A percentile compares a stretch with the other conserved stretches of the same genome.
phyloP scores from a whole-genome alignment of 768 basidiomycete genomes.

The Serendipita indica region DNA sequence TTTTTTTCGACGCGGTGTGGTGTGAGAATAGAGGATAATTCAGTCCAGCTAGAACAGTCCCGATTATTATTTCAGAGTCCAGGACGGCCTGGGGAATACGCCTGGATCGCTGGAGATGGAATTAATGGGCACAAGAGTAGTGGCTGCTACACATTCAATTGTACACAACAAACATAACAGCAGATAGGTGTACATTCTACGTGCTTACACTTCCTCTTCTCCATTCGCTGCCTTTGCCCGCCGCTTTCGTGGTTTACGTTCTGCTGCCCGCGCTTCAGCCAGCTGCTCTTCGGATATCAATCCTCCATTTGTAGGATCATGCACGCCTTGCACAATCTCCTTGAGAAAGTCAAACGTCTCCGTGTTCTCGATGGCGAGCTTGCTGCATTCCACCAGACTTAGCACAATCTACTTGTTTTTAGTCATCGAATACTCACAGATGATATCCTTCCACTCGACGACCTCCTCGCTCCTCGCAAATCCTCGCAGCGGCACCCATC shows the following conservation, averaged over 20 bases:
- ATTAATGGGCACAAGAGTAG: too few relatives aligned
- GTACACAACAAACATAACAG: too few relatives aligned
- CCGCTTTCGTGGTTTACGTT: slow-evolving; percentile 40
- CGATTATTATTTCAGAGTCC: too few relatives aligned
- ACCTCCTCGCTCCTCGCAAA: slow-evolving; percentile 60
- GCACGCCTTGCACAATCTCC: slow-evolving; percentile 73
- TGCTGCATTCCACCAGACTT: slow-evolving; percentile 33
- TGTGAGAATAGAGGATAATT: too few relatives aligned
- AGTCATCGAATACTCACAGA: slow-evolving; percentile 42
- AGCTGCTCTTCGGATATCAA: slow-evolving; percentile 33
- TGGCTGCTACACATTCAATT: too few relatives aligned
- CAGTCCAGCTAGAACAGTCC: too few relatives aligned
- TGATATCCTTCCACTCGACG: slow-evolving; percentile 90
- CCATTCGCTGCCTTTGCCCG: slow-evolving; percentile 19
- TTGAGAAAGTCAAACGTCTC: slow-evolving; percentile 89
- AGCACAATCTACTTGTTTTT: background rate
- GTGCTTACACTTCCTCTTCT: slow-evolving; percentile 12
- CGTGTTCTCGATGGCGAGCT: slow-evolving; percentile 78
- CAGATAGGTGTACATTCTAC: too few relatives aligned
- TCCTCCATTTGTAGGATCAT: slow-evolving; percentile 76
- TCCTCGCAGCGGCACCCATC: slow-evolving; percentile 66
- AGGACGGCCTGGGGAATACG: too few relatives aligned
- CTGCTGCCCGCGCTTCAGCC: slow-evolving; percentile 25
- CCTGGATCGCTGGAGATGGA: too few relatives aligned
- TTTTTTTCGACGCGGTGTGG: too few relatives aligned